These are phyloP conservation scores for Apiotrichum sp. DNA, from an alignment of 1,284 basidiomycete species.

Conservation along the genomic window DNA sequence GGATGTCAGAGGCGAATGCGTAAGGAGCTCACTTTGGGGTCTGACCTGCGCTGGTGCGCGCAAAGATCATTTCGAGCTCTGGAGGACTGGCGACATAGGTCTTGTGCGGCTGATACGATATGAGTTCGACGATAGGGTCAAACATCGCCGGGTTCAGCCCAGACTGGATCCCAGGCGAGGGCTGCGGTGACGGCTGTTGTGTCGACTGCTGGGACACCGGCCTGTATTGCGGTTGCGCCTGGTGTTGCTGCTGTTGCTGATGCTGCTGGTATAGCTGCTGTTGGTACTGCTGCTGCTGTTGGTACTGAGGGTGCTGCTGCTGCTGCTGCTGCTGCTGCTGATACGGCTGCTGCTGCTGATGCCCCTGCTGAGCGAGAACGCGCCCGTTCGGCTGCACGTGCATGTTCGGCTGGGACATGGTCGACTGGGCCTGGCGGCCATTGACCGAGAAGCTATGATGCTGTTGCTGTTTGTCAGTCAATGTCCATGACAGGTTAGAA, in stretches of 20 bases:
- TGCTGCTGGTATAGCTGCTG: not conserved
- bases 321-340: not conserved
- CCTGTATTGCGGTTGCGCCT: conserved; percentile 66
- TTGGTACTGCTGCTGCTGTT: not conserved
- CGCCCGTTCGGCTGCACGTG: not conserved
- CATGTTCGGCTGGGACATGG: not conserved
- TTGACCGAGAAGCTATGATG: conserved; percentile 8
- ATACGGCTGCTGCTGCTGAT: not conserved
- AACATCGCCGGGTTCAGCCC: conserved; percentile 20
- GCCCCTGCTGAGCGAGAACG: conserved; percentile 6
- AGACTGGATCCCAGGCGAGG: conserved; percentile 36
- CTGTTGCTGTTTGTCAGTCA: conserved; percentile 1
- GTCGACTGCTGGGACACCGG: conserved; percentile 44
- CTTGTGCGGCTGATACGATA: conserved; percentile 44
- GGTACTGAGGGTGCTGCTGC: not conserved
- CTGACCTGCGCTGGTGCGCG: conserved; percentile 44
- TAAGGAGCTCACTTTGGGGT: conserved; percentile 41
- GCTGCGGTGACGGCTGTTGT: conserved; percentile 54
- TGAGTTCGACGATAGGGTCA: conserved; percentile 42
- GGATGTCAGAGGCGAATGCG: conserved; percentile 16
- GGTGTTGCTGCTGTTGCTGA: conserved; percentile 56
- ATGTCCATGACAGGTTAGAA: not conserved
- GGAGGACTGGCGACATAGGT: conserved; percentile 47
- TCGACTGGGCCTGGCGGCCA: not conserved
- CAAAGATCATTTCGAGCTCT: conserved; percentile 47